Evolutionary conservation across 2,329 filamentous ascomycete genomes (phyloP).

Genomic region (Pseudogymnoascus sp.): DNA sequence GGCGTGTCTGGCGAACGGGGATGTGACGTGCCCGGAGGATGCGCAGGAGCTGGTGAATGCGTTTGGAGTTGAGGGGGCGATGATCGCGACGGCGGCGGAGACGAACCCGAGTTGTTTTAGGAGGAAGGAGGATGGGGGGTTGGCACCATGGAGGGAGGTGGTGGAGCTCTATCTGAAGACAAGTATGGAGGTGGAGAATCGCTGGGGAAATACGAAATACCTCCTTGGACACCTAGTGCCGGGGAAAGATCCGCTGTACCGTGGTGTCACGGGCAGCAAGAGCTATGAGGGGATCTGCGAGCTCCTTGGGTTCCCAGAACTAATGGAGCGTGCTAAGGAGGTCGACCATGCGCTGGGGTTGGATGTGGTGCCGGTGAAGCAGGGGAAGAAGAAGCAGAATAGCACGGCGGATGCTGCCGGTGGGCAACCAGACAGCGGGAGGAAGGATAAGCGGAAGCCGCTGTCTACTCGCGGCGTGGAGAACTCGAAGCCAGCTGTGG

Average conservation of each 20-base stretch:
- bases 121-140: constrained; percentile 57
- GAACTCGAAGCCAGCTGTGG: constrained; percentile 3
- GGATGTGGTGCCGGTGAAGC: constrained; percentile 17
- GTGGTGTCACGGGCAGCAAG: constrained; percentile 55
- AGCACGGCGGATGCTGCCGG: constrained; percentile 27
- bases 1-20: constrained; percentile 92
- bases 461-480: constrained; percentile 9
- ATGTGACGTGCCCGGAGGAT: constrained; percentile 69
- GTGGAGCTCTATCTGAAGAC: constrained; percentile 66
- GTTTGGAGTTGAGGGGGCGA: constrained; percentile 84
- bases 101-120: constrained; percentile 86
- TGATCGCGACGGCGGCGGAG: constrained; percentile 94
- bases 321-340: constrained; percentile 55
- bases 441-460: constrained; percentile 14
- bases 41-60: constrained; percentile 64
- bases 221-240: constrained; percentile 78
- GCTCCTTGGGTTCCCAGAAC: constrained; percentile 54
- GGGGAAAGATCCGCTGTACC: constrained; percentile 61
- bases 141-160: constrained; percentile 68
- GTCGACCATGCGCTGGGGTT: constrained; percentile 42
- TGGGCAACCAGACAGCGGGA: neutral
- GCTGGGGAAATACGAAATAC: constrained; percentile 89
- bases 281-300: constrained; percentile 65
- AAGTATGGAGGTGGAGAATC: constrained; percentile 72
- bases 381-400: constrained; percentile 28